Percentiles rank a stretch among this genome's conserved stretches.
These are phyloP conservation scores for Bipolaris bicolor DNA, from an alignment of 2,329 filamentous ascomycete species.

Conservation along the genomic window DNA sequence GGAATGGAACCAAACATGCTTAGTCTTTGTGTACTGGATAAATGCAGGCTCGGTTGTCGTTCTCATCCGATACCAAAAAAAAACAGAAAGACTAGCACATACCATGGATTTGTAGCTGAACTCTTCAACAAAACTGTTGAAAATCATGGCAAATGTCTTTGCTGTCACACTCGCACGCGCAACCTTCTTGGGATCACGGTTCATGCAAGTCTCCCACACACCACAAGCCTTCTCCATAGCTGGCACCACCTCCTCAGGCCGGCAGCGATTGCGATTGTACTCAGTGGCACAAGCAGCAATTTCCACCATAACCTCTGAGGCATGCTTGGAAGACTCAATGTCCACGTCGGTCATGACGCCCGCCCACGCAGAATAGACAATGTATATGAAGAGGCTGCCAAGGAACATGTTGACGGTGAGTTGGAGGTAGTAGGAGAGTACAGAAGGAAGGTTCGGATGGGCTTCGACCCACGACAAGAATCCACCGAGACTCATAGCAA, in stretches of 20 bases:
- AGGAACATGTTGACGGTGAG: constrained; percentile 70
- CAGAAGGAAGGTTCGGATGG: constrained; percentile 69
- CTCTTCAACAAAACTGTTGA: constrained; percentile 90
- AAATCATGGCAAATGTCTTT: constrained; percentile 86
- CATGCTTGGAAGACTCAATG: constrained; percentile 71
- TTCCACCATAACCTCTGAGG: constrained; percentile 71
- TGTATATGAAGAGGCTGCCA: constrained; percentile 64
- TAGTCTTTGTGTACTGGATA: no score
- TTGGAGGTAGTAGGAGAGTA: constrained; percentile 71
- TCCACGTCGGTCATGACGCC: constrained; percentile 78
- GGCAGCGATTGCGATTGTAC: constrained; percentile 79
- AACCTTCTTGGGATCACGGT: constrained; percentile 76
- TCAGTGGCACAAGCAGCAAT: constrained; percentile 76
- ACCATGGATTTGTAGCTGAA: constrained; percentile 85
- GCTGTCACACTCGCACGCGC: constrained; percentile 82
- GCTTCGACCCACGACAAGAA: constrained; percentile 68
- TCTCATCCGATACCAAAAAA: neutral
- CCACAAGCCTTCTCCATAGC: constrained; percentile 76
- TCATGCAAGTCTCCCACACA: constrained; percentile 88
- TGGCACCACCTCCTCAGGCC: constrained; percentile 68
- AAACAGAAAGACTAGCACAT: constrained; percentile 30
- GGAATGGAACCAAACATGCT: neutral
- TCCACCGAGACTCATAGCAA: constrained; percentile 48
- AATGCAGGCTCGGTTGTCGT: neutral
- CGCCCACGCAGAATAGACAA: constrained; percentile 71